Base-by-base conservation (phyloP, 805 yeast species). In the Sugiyamaella smithiae region DNA sequence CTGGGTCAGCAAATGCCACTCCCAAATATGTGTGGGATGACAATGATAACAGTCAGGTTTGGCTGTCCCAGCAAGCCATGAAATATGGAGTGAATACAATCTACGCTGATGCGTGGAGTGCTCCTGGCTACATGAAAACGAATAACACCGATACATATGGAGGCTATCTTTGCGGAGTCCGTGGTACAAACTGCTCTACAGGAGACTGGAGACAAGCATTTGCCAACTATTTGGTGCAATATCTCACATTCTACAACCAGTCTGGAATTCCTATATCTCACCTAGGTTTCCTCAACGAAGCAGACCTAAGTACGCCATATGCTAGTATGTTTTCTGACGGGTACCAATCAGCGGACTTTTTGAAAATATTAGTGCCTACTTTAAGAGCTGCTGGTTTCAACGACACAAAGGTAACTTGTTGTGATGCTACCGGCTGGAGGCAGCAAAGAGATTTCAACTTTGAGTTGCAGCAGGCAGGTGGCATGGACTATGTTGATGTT, bases 141-240 rank as follows among this genome's bases (percentile, higher is more conserved):
- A n/a, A n/a, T n/a, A 26, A 26, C 29, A 11, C 29, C 25, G 43
- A 44, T 11, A 35, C 11, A 5, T 8, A 36, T n/a, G 47, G 47
- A 6, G 47, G 47, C 4, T 44, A 32, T 33, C 16, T 44, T 8
- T 44, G 47, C 29, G 47, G 47, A 32, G 44, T 44, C 14, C 26
- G 38, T 26, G 46, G 16, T n/a, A 20, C 17, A 11, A 19, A 16
- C 20, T 43, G 46, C 20, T 19, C 22, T 7, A 29, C 41, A 17
- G 47, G 43, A 19, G 47, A 44, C 16, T 44, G 47, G 47, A 44
- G 26, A 35, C 47, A 44, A 32, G 44, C 47, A 11, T 44, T 12
- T 44, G 47, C 47, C 20, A 35, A 44, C 20, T 44, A 44, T 38
- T 26, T 44, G 22, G 47, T 44, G 6, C 47, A 44, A 24, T 43